Percentiles rank a stretch among this genome's conserved stretches.
phyloP scores from a whole-genome alignment of 257 asterid species.

The Nicotiana noctiflora region DNA sequence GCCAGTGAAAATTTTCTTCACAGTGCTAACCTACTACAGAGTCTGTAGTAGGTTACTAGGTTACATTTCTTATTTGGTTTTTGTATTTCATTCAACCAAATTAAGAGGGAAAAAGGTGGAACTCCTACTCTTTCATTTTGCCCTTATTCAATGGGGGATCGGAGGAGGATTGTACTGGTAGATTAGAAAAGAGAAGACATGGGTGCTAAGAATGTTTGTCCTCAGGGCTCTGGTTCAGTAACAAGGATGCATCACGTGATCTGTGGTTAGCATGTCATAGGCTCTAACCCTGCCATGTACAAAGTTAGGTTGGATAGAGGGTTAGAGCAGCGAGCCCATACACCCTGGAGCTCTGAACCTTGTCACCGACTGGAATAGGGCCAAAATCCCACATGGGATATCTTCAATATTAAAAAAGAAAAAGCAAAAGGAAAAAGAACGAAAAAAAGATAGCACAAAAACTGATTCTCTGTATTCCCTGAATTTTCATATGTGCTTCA shows the following conservation, averaged over 20 bases:
- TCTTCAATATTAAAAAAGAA: not conserved
- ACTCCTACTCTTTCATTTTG: not conserved
- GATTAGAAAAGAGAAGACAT: not conserved
- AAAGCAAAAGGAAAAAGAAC: not conserved
- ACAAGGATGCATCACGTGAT: not conserved
- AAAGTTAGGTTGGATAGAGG: not conserved
- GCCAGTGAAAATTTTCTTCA: too few relatives aligned
- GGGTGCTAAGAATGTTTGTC: not conserved
- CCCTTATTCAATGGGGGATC: not conserved
- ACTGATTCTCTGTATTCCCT: not conserved
- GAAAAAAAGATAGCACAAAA: not conserved
- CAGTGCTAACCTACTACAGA: too few relatives aligned
- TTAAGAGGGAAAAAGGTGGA: slow-evolving; percentile 2
- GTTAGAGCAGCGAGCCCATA: not conserved
- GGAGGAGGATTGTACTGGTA: not conserved
- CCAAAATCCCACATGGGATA: not conserved
- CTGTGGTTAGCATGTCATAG: not conserved
- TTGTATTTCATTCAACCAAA: not conserved
- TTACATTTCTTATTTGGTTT: not conserved
- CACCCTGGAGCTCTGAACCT: not conserved
- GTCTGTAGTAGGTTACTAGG: too few relatives aligned
- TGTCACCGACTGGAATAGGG: not conserved
- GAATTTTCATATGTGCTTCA: not conserved
- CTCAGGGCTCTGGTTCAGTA: not conserved
- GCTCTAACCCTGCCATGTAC: not conserved